Evolutionary conservation across 768 basidiomycete species (phyloP).

Genomic region (Pleurotus eryngii): DNA sequence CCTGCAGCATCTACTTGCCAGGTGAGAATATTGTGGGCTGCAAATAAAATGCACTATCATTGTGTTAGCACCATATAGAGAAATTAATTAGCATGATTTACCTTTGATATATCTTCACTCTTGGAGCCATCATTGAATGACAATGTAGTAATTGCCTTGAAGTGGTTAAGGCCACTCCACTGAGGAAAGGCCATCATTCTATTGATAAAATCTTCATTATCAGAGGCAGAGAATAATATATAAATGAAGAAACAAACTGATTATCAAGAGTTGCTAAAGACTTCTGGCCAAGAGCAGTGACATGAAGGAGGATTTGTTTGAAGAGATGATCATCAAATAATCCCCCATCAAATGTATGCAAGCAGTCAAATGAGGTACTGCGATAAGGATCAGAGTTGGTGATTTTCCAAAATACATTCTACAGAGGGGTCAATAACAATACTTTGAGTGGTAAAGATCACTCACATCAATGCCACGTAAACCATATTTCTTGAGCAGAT

Average conservation of each 20-base stretch:
- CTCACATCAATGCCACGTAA: slow-evolving; percentile 21
- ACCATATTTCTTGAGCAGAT: slow-evolving; percentile 16
- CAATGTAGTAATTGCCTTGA: slow-evolving; percentile 18
- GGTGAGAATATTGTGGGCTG: slow-evolving; percentile 19
- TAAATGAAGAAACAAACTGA: slow-evolving; percentile 19
- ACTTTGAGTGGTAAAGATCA: slow-evolving; percentile 1
- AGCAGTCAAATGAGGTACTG: slow-evolving; percentile 33
- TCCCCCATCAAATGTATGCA: slow-evolving; percentile 33
- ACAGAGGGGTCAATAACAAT: slow-evolving; percentile 4
- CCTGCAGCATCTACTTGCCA: slow-evolving; percentile 10
- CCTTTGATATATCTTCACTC: slow-evolving; percentile 32
- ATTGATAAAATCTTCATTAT: background rate
- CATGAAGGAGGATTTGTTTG: slow-evolving; percentile 17
- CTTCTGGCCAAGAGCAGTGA: slow-evolving; percentile 13
- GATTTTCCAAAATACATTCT: slow-evolving; percentile 42
- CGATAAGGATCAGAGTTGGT: slow-evolving; percentile 27
- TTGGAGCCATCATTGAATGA: slow-evolving; percentile 33
- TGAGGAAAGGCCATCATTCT: slow-evolving; percentile 26
- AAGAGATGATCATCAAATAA: slow-evolving; percentile 30
- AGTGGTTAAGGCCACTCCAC: slow-evolving; percentile 33
- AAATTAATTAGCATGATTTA: slow-evolving; percentile 10
- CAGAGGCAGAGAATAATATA: background rate
- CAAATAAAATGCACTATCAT: slow-evolving; percentile 26
- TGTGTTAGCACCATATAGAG: background rate
- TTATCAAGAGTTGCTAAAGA: slow-evolving; percentile 16